Conservation (phyloP, 2,329 filamentous ascomycete species). For the Corinectria fuckeliana region DNA sequence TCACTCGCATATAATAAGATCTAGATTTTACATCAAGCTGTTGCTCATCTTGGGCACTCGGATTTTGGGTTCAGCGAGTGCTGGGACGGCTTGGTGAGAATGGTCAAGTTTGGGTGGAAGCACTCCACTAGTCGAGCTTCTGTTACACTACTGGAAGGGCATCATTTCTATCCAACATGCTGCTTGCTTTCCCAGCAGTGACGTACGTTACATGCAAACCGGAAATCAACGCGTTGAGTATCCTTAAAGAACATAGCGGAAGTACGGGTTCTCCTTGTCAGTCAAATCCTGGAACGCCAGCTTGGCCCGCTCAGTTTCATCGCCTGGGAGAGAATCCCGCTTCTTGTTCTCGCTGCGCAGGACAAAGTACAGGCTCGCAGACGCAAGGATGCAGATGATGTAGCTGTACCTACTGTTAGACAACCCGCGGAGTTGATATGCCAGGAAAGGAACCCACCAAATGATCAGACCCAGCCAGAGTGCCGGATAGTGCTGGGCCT, state of each 20-base stretch:
- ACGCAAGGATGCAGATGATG: constrained; percentile 68
- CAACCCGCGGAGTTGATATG: background rate
- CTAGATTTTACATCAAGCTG: background rate
- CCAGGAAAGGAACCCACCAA: constrained; percentile 47
- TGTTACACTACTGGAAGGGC: background rate
- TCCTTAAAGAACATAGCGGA: constrained; percentile 59
- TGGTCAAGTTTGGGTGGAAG: no score
- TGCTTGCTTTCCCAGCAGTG: no score
- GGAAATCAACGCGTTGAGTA: background rate
- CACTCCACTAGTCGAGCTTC: background rate
- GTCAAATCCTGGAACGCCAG: constrained; percentile 72
- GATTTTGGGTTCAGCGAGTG: no score
- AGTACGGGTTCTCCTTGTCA: constrained; percentile 72
- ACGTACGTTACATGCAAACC: background rate
- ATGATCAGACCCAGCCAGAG: constrained; percentile 74
- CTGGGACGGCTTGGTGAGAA: no score
- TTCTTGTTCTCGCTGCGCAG: constrained; percentile 64
- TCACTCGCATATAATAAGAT: background rate
- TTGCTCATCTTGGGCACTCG: no score
- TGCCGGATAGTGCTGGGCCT: constrained; percentile 70
- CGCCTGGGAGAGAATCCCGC: constrained; percentile 54
- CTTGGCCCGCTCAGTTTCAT: constrained; percentile 67
- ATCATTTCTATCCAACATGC: background rate
- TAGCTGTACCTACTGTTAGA: constrained; percentile 55
- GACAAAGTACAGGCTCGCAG: constrained; percentile 63